These are phyloP conservation scores for Leccinum sublutescens DNA, from an alignment of 768 basidiomycete genomes.

Conservation along the genomic window DNA sequence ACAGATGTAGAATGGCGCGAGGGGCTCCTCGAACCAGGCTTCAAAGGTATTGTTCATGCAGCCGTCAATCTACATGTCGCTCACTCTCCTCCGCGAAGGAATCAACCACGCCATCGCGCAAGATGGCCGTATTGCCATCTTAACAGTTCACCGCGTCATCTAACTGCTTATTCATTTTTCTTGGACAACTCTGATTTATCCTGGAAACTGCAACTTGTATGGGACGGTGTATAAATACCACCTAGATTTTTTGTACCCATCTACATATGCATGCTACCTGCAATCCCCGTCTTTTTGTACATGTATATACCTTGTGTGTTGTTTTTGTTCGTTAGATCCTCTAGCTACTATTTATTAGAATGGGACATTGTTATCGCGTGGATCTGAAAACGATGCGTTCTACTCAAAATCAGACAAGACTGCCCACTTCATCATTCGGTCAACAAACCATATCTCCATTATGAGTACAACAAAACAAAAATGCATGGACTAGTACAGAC, in stretches of 20 bases:
- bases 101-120: conserved; percentile 80
- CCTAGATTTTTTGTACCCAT: conserved; percentile 2
- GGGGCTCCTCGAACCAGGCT: conserved; percentile 68
- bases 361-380: background rate
- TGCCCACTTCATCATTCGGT: too few relatives aligned
- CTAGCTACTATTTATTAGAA: conserved; percentile 3
- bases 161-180: conserved; percentile 17
- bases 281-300: conserved; percentile 6
- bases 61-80: background rate
- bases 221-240: conserved; percentile 14
- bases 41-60: conserved; percentile 46
- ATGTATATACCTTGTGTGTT: conserved; percentile 11
- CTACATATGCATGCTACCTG: background rate
- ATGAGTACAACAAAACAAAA: conserved; percentile 18
- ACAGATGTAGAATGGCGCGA: conserved; percentile 75
- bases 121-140: conserved; percentile 77
- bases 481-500: conserved; percentile 12
- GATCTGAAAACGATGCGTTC: too few relatives aligned
- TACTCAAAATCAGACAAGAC: too few relatives aligned
- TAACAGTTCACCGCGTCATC: conserved; percentile 56
- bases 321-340: conserved; percentile 1
- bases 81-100: conserved; percentile 41
- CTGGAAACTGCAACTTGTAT: background rate
- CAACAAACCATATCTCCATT: conserved; percentile 9
- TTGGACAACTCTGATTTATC: background rate